These are phyloP conservation scores for Guyanaporus albipodus DNA, from an alignment of 768 basidiomycete species.

Conservation along the genomic window DNA sequence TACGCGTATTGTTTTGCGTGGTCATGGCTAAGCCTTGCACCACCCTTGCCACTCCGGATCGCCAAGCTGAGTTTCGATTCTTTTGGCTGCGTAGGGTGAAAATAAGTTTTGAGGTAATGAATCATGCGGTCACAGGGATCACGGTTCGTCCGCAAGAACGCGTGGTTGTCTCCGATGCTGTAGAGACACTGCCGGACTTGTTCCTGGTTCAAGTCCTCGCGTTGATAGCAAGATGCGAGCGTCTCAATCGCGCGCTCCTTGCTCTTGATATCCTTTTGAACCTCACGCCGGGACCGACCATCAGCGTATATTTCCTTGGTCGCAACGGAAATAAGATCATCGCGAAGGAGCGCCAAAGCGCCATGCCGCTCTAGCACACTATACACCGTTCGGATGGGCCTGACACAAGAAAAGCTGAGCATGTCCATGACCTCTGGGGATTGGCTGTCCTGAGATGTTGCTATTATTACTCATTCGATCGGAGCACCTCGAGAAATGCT, in stretches of 20 bases:
- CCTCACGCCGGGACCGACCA: constrained; percentile 63
- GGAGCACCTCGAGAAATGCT: neutral
- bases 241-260: constrained; percentile 85
- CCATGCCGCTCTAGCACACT: constrained; percentile 58
- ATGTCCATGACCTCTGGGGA: constrained; percentile 76
- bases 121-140: constrained; percentile 90
- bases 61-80: constrained; percentile 65
- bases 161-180: constrained; percentile 87
- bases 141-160: constrained; percentile 80
- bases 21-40: constrained; percentile 79
- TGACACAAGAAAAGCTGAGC: constrained; percentile 73
- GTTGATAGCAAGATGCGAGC: constrained; percentile 60
- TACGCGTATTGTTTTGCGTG: constrained; percentile 84
- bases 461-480: neutral
- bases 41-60: constrained; percentile 76
- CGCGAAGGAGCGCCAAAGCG: constrained; percentile 67
- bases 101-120: constrained; percentile 65
- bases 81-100: constrained; percentile 68
- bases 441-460: constrained; percentile 68
- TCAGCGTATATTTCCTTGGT: constrained; percentile 83
- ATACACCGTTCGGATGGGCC: constrained; percentile 74
- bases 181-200: constrained; percentile 74
- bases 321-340: constrained; percentile 69
- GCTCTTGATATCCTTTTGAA: constrained; percentile 78
- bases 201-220: constrained; percentile 58